Conservation (phyloP, 2,329 filamentous ascomycete species). For the Pseudocercospora fijiensis region DNA sequence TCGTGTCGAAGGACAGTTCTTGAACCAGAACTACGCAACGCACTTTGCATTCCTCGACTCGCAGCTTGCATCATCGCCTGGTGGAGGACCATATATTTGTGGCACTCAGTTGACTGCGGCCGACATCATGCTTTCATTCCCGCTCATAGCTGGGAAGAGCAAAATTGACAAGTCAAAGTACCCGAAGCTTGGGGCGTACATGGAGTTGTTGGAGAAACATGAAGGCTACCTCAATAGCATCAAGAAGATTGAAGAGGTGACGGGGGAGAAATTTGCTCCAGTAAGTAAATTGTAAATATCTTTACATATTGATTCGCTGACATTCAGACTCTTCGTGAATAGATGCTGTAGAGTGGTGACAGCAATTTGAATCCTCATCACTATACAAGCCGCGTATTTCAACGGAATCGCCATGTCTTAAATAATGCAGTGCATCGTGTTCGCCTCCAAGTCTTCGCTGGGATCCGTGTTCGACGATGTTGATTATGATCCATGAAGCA, state of each 20-base stretch:
- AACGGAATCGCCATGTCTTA: background rate
- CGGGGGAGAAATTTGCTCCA: constrained; percentile 32
- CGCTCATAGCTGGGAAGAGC: constrained; percentile 47
- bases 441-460: background rate
- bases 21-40: constrained; percentile 49
- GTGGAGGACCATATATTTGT: constrained; percentile 53
- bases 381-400: background rate
- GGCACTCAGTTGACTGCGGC: constrained; percentile 51
- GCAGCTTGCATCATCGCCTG: constrained; percentile 49
- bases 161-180: constrained; percentile 46
- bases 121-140: constrained; percentile 56
- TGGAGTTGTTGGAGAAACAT: constrained; percentile 46
- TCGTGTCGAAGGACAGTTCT: constrained; percentile 47
- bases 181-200: constrained; percentile 50
- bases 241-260: constrained; percentile 50
- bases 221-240: constrained; percentile 50
- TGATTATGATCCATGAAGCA: background rate
- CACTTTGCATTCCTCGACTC: constrained; percentile 54
- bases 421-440: background rate
- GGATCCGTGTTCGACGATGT: background rate
- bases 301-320: background rate
- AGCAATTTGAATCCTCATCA: background rate
- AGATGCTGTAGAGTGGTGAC: background rate
- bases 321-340: background rate
- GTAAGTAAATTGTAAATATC: constrained; percentile 4